These are phyloP conservation scores for Lipomyces spencermartinsiae DNA, from an alignment of 805 yeast species.

Conservation along the genomic window DNA sequence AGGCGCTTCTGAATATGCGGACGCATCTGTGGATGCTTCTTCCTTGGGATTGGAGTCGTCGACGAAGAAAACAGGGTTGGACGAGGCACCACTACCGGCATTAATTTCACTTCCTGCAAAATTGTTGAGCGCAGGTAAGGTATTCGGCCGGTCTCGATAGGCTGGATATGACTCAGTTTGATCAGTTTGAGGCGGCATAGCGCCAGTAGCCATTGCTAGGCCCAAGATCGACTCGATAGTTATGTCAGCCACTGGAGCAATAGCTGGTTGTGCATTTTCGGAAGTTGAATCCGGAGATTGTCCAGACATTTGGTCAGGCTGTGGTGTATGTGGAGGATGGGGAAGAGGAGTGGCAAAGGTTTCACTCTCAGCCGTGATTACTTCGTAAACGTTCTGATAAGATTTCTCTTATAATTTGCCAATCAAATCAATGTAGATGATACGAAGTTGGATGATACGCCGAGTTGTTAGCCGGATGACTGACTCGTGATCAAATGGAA, in stretches of 20 bases:
- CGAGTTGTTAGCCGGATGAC: background rate
- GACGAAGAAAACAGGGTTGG: slow-evolving; percentile 19
- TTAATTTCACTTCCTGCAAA: background rate
- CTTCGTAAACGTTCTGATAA: slow-evolving; percentile 1
- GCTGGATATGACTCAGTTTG: background rate
- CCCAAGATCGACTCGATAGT: slow-evolving; percentile 27
- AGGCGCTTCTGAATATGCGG: background rate
- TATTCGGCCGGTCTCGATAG: background rate
- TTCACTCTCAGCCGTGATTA: background rate
- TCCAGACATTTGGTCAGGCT: slow-evolving; percentile 8
- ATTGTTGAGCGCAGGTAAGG: background rate
- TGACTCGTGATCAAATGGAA: background rate
- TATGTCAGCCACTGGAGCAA: slow-evolving; percentile 3
- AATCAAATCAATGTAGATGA: slow-evolving; percentile 1
- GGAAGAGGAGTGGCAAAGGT: background rate
- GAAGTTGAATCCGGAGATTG: slow-evolving; percentile 6
- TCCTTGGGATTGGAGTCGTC: slow-evolving; percentile 19
- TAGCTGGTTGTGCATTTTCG: slow-evolving; percentile 8
- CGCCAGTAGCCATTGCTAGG: slow-evolving; percentile 20
- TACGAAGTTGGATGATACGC: background rate
- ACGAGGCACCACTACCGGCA: slow-evolving; percentile 2
- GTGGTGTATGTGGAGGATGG: background rate
- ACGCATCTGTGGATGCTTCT: background rate
- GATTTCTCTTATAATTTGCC: slow-evolving; percentile 4
- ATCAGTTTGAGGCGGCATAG: background rate